Evolutionary conservation across 768 basidiomycete species (phyloP).

Genomic region (Lactarius akahatsu): DNA sequence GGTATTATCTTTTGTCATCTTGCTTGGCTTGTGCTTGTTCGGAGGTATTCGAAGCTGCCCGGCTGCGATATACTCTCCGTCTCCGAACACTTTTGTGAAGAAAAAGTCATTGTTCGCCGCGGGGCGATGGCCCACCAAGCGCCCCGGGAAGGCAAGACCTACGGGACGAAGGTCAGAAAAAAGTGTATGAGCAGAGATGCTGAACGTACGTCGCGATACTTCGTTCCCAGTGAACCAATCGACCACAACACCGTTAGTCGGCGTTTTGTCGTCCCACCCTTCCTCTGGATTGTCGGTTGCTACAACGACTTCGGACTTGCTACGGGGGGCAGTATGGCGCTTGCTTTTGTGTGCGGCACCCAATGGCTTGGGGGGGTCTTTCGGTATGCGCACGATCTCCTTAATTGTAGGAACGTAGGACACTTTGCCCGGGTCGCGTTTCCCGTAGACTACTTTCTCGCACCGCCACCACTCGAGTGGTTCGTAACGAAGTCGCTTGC

Average conservation of each 20-base stretch:
- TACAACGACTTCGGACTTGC: slow-evolving; percentile 48
- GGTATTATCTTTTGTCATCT: slow-evolving; percentile 90
- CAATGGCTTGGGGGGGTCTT: slow-evolving; percentile 50
- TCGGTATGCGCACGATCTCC: slow-evolving; percentile 58
- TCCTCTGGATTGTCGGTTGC: slow-evolving; percentile 44
- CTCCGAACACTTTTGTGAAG: slow-evolving; percentile 91
- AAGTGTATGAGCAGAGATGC: neutral
- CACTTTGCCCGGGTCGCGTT: slow-evolving; percentile 46
- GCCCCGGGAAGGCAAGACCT: slow-evolving; percentile 81
- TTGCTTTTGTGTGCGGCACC: slow-evolving; percentile 39
- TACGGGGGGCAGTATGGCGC: slow-evolving; percentile 39
- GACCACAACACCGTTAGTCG: slow-evolving; percentile 61
- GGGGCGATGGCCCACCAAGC: slow-evolving; percentile 59
- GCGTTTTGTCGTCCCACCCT: slow-evolving; percentile 86
- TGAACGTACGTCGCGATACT: slow-evolving; percentile 64
- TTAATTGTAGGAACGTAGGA: slow-evolving; percentile 65
- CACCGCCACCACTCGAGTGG: slow-evolving; percentile 94
- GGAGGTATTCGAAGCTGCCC: slow-evolving; percentile 85
- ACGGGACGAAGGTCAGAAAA: slow-evolving; percentile 8
- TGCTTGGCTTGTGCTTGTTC: slow-evolving; percentile 77
- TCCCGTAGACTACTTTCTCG: slow-evolving; percentile 83
- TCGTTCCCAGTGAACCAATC: slow-evolving; percentile 64
- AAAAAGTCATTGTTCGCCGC: slow-evolving; percentile 69
- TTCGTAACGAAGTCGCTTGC: slow-evolving; percentile 60
- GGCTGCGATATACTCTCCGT: slow-evolving; percentile 87